Percentiles rank a stretch among this genome's conserved stretches.
Conservation (phyloP, 2,329 filamentous ascomycete genomes). For the Biscogniauxia sp. region DNA sequence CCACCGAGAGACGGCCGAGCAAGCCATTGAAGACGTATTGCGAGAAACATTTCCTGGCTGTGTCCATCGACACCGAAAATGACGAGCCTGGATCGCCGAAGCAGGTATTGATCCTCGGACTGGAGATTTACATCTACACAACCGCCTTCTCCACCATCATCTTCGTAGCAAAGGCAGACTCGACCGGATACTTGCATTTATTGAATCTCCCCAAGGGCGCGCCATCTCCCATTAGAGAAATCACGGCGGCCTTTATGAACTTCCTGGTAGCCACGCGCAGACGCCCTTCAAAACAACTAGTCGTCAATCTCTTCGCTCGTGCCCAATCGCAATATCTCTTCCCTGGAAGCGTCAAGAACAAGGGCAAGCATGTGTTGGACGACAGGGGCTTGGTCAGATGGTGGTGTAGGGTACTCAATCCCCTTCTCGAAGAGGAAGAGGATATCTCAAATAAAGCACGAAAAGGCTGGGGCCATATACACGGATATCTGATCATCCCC, state of each 20-base stretch:
- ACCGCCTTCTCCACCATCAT: constrained; percentile 79
- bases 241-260: constrained; percentile 72
- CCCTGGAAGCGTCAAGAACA: constrained; percentile 83
- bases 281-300: constrained; percentile 63
- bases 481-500: constrained; percentile 82
- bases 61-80: constrained; percentile 43
- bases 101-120: constrained; percentile 71
- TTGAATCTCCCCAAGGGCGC: constrained; percentile 61
- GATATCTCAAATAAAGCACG: constrained; percentile 28
- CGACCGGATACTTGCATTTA: constrained; percentile 78
- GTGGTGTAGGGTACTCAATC: constrained; percentile 90
- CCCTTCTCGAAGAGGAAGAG: constrained; percentile 56
- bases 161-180: constrained; percentile 96
- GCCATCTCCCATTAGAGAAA: constrained; percentile 69
- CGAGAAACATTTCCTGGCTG: constrained; percentile 73
- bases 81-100: constrained; percentile 20
- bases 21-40: constrained; percentile 62
- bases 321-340: constrained; percentile 94
- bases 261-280: constrained; percentile 69
- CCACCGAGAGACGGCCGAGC: constrained; percentile 55
- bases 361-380: constrained; percentile 84
- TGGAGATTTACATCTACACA: constrained; percentile 86
- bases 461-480: constrained; percentile 47
- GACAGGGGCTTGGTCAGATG: constrained; percentile 88
- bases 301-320: constrained; percentile 88